Conservation (phyloP, 148 eudicot genomes). For the Silene conica region DNA sequence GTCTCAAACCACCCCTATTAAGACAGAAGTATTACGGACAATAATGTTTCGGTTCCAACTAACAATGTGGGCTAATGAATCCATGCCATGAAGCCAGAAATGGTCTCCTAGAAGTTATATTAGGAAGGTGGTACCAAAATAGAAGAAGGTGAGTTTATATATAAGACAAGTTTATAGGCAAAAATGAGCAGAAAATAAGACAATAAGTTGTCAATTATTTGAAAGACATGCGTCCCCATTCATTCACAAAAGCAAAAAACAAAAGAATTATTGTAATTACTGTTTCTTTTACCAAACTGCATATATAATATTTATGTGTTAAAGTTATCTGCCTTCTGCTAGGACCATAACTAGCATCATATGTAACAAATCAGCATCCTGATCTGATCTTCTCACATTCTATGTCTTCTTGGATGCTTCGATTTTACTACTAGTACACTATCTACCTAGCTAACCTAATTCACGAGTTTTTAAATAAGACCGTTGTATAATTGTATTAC, state of each 20-base stretch:
- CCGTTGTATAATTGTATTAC: too few species aligned
- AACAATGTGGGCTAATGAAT: too few species aligned
- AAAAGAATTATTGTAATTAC: constrained; percentile 4
- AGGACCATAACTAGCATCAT: constrained; percentile 14
- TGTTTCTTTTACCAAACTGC: constrained; percentile 11
- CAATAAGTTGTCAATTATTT: constrained; percentile 24
- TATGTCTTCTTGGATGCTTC: not conserved
- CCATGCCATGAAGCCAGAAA: too few species aligned
- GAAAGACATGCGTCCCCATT: constrained; percentile 39
- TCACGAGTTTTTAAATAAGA: not conserved
- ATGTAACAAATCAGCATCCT: constrained; percentile 5
- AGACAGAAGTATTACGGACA: too few species aligned
- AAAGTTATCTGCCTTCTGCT: constrained; percentile 13
- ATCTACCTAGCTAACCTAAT: too few species aligned
- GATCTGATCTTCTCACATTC: not conserved
- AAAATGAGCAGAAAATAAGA: constrained; percentile 15
- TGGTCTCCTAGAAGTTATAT: too few species aligned
- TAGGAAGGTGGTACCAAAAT: too few species aligned
- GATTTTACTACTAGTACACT: not conserved
- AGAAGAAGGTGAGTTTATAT: too few species aligned
- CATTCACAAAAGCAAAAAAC: constrained; percentile 18
- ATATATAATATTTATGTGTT: not conserved
- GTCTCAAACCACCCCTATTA: too few species aligned
- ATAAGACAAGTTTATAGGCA: not conserved
- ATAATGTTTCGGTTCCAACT: too few species aligned